Percentiles rank a stretch among this genome's conserved stretches.
Conservation (phyloP, 345 rosid species). For the Hibiscus trionum region DNA sequence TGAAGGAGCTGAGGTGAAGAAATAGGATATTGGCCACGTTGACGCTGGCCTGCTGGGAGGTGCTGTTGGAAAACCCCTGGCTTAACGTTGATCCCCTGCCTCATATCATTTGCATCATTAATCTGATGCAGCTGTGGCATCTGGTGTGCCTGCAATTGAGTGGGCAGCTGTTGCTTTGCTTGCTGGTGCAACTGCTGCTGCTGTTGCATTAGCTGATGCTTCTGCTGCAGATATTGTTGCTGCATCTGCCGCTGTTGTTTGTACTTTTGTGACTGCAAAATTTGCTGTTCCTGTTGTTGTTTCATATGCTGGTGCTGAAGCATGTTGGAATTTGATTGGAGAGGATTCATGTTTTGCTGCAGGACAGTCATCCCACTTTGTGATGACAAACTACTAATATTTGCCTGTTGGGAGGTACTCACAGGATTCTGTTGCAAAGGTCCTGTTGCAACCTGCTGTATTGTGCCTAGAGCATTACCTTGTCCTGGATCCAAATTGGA, state of each 20-base stretch:
- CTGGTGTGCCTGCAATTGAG: slow-evolving; percentile 56
- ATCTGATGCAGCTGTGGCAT: slow-evolving; percentile 57
- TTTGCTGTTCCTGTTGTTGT: slow-evolving; percentile 62
- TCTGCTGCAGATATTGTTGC: slow-evolving; percentile 43
- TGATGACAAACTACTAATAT: slow-evolving; percentile 43
- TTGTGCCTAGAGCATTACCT: slow-evolving; percentile 49
- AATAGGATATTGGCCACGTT: slow-evolving; percentile 49
- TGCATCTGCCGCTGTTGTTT: slow-evolving; percentile 70
- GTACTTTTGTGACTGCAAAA: slow-evolving; percentile 42
- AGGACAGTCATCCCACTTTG: slow-evolving; percentile 56
- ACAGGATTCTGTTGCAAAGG: slow-evolving; percentile 63
- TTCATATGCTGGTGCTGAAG: slow-evolving; percentile 74
- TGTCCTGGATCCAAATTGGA: slow-evolving; percentile 64
- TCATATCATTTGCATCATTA: slow-evolving; percentile 63
- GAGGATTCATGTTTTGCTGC: slow-evolving; percentile 53
- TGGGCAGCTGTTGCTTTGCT: slow-evolving; percentile 65
- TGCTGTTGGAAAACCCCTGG: slow-evolving; percentile 72
- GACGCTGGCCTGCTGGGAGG: slow-evolving; percentile 50
- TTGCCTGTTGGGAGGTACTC: slow-evolving; percentile 56
- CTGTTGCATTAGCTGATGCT: slow-evolving; percentile 46
- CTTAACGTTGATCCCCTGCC: slow-evolving; percentile 62
- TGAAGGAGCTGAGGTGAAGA: slow-evolving; percentile 76
- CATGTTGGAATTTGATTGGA: slow-evolving; percentile 61
- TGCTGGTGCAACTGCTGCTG: slow-evolving; percentile 35
- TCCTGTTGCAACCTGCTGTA: slow-evolving; percentile 61